Evolutionary conservation across 2,329 filamentous ascomycete species (phyloP).

Genomic region (Colletotrichum sp.): DNA sequence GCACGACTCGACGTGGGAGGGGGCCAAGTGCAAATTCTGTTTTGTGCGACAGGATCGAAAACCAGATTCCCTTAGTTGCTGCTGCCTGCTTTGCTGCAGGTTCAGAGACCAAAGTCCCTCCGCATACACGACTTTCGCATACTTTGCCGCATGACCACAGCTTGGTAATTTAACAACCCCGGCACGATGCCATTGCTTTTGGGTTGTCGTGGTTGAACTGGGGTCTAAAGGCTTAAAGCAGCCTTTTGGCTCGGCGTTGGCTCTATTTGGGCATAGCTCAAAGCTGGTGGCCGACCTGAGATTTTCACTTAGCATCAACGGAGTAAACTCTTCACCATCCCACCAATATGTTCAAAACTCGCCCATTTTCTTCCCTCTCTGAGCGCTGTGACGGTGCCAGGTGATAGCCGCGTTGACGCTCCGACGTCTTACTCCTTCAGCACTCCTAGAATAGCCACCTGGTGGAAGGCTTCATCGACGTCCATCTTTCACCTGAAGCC

Average conservation of each 20-base stretch:
- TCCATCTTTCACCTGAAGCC: not conserved
- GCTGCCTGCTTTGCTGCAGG: not conserved
- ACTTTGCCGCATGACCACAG: not conserved
- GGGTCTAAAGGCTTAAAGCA: not conserved
- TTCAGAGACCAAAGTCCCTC: not conserved
- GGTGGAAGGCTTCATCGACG: not conserved
- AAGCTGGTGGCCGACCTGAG: not conserved
- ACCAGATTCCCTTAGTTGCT: not conserved
- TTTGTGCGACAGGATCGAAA: not conserved
- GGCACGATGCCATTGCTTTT: not conserved
- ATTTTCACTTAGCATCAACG: not conserved
- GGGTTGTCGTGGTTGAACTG: not conserved
- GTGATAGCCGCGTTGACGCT: not conserved
- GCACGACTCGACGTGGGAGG: not conserved
- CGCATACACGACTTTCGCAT: not conserved
- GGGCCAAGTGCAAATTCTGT: not conserved
- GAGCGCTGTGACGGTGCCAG: slow-evolving; percentile 1
- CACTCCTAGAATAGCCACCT: not conserved
- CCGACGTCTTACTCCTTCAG: not conserved
- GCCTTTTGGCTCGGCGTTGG: not conserved
- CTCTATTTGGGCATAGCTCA: not conserved
- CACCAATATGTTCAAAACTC: not conserved
- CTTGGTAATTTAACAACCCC: not conserved
- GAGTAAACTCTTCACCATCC: not conserved
- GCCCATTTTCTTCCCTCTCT: not conserved